Conservation (phyloP, 495 filamentous ascomycete species). For the Penicillium malachiteum region DNA sequence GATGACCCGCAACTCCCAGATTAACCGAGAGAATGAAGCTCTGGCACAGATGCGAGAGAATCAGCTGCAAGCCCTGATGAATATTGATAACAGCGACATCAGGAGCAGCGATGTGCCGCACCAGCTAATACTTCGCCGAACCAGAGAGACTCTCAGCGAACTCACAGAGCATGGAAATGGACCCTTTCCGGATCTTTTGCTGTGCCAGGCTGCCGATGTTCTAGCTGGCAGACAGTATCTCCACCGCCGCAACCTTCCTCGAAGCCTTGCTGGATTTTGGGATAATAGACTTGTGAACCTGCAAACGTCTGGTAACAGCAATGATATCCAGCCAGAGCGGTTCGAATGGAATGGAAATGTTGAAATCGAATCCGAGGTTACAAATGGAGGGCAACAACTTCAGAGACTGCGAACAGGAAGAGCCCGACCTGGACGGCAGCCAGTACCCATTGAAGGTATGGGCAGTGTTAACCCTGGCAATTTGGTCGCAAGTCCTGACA, state of each 20-base stretch:
- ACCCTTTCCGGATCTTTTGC: slow-evolving; percentile 4
- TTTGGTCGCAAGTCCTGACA: neutral
- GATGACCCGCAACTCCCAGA: slow-evolving; percentile 22
- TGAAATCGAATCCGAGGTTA: neutral
- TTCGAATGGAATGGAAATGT: slow-evolving; percentile 21
- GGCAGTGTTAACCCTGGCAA: neutral
- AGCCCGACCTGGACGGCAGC: too few species aligned
- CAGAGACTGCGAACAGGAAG: too few species aligned
- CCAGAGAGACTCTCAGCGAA: too few species aligned
- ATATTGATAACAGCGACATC: slow-evolving; percentile 28
- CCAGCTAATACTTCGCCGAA: slow-evolving; percentile 23
- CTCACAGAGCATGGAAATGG: too few species aligned
- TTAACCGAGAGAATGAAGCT: slow-evolving; percentile 24
- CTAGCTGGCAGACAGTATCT: slow-evolving; percentile 29
- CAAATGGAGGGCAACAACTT: neutral
- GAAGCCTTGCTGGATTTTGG: slow-evolving; percentile 34
- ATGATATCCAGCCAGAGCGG: neutral
- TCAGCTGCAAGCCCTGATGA: slow-evolving; percentile 29
- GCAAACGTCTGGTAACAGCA: slow-evolving; percentile 1
- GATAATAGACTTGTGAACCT: slow-evolving; percentile 20
- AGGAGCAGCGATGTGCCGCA: slow-evolving; percentile 14
- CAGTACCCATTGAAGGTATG: neutral
- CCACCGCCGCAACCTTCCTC: slow-evolving; percentile 23
- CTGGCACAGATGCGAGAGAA: slow-evolving; percentile 31
- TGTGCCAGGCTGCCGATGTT: slow-evolving; percentile 30